Conservation (phyloP, 2,329 filamentous ascomycete genomes). For the Ophiostoma himal-ulmi region DNA sequence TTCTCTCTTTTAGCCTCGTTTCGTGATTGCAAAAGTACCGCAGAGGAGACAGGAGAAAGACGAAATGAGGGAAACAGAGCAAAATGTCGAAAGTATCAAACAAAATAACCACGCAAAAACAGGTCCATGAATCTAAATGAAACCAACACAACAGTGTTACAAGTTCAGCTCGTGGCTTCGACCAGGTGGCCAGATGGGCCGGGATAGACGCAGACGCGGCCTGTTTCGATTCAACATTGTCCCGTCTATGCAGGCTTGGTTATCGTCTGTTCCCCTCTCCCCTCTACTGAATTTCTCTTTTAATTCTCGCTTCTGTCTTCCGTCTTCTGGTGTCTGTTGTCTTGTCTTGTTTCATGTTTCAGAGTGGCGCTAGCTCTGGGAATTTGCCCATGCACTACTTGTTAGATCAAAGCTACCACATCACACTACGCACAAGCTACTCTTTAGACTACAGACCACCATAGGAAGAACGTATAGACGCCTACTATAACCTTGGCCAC, state of each 20-base stretch:
- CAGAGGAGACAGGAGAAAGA: neutral
- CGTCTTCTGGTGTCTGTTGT: neutral
- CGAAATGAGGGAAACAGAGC: neutral
- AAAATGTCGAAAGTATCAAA: neutral
- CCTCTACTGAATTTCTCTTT: neutral
- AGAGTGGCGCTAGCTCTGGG: neutral
- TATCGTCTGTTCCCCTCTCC: neutral
- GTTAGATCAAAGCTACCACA: neutral
- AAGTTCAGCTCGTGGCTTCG: neutral
- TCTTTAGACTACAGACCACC: neutral
- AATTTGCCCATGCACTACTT: neutral
- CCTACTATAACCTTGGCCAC: neutral
- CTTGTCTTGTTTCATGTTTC: slow-evolving; percentile 2
- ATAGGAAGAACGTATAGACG: neutral
- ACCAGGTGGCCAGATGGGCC: neutral
- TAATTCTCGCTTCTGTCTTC: neutral
- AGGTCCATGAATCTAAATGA: neutral
- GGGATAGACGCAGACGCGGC: neutral
- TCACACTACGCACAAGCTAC: neutral
- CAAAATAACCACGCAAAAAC: neutral
- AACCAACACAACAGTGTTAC: neutral
- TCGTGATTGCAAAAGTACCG: neutral
- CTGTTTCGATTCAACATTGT: slow-evolving; percentile 5
- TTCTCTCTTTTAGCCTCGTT: neutral
- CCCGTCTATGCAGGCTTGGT: neutral